phyloP scores from a whole-genome alignment of 805 yeast genomes.

The Torulaspora microellipsoides region DNA sequence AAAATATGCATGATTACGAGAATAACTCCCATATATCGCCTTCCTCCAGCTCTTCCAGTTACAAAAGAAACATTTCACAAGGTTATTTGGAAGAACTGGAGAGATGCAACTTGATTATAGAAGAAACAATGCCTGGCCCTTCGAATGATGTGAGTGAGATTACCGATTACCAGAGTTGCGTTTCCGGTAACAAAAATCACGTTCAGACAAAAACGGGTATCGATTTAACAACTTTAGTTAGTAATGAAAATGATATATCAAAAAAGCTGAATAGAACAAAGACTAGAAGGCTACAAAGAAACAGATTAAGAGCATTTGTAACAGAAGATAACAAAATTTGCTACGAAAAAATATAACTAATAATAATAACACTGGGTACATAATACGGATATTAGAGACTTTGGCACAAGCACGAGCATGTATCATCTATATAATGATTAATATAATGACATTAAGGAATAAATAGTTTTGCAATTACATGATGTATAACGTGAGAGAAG shows the following conservation, averaged over 20 bases:
- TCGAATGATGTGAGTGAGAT: neutral
- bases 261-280: conserved; percentile 4
- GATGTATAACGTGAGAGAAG: no score
- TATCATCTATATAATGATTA: conserved; percentile 1
- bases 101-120: conserved; percentile 12
- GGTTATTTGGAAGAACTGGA: conserved; percentile 21
- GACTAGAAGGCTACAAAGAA: conserved; percentile 16
- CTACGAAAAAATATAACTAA: conserved; percentile 22
- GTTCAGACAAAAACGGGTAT: conserved; percentile 1
- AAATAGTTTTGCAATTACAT: no score
- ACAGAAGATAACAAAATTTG: conserved; percentile 25
- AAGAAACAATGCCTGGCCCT: no score
- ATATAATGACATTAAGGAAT: neutral
- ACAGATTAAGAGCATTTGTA: conserved; percentile 22
- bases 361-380: neutral
- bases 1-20: neutral
- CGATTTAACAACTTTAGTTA: neutral
- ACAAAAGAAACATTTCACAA: conserved; percentile 19
- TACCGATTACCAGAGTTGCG: neutral
- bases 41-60: neutral
- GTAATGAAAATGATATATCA: neutral
- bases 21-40: no score
- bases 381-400: no score
- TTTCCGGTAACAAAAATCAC: conserved; percentile 6
- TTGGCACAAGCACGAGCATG: no score